Base-by-base conservation (phyloP, 1,284 basidiomycete species). In the Xerocomus amazonicus region DNA sequence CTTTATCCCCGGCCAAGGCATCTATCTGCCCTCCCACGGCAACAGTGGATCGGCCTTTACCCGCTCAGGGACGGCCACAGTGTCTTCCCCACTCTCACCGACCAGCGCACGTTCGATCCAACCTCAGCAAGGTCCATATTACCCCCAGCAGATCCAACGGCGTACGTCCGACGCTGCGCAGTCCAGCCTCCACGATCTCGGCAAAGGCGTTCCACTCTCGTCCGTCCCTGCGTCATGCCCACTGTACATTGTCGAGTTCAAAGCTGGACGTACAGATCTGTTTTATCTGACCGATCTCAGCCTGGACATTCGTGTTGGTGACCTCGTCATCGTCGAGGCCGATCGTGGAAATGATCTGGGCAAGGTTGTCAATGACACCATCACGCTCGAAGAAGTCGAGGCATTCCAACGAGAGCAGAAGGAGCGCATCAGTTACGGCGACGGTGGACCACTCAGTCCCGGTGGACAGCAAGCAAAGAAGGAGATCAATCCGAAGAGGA, bases 191-290 rank as follows among this genome's bases (percentile, higher is more conserved):
- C 51, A 73, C 70, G 91, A 95, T 19, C 82, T 97, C 12, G 95
- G 95, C 42, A 90, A 89, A 62, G 95, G 95, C 16, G 80, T 97
- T 0, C 92, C 94, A 0, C 77, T 98, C 14, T 83, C 87, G 60
- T 73, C 84, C 28, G 83, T 99, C 28, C 86, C 92, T 0, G 71
- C 85, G 14, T 82, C 84, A 23, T 92, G 89, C 73, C 90, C 90
- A n/a, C 78, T 98, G 6, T 98, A 84, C 75, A 95, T 98, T 61
- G 90, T 98, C 60, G 91, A 97, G 65, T 99, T 99, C 78, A 98
- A 98, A 73, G 93, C 93, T 0, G 92, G 92, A 0, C 83, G 96
- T 27, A 95, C 93, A 53, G 96, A 98, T 68, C 73, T 99, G 31
- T 97, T 93, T 70, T 98, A 96, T 70, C 79, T 87, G 58, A 84